These are phyloP conservation scores for Penicillium maclennaniae DNA, from an alignment of 495 filamentous ascomycete species.

Conservation along the genomic window DNA sequence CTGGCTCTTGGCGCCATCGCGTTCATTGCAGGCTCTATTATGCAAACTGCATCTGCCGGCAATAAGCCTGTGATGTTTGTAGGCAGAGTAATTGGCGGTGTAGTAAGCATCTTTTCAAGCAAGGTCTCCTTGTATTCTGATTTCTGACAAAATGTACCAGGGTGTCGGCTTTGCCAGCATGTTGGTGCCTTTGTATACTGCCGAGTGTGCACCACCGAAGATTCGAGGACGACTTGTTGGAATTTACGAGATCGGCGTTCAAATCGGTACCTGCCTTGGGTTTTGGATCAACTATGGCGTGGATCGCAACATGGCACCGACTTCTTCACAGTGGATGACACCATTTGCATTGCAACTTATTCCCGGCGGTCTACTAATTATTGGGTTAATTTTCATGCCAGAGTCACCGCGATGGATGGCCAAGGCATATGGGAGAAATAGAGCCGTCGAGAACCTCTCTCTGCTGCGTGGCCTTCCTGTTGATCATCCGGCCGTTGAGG, in stretches of 20 bases:
- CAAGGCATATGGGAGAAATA: conserved; percentile 6
- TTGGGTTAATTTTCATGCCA: conserved; percentile 50
- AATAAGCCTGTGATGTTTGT: conserved; percentile 7
- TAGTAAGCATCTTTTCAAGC: conserved; percentile 1
- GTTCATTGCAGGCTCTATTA: conserved; percentile 9
- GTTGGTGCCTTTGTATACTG: conserved; percentile 68
- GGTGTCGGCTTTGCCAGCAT: conserved; percentile 47
- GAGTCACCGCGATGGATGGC: conserved; percentile 61
- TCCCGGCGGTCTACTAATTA: conserved; percentile 35
- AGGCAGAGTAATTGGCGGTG: conserved; percentile 9
- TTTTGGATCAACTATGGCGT: conserved; percentile 57
- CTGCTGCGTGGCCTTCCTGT: conserved; percentile 12
- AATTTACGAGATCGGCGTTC: conserved; percentile 62
- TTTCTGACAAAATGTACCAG: background rate
- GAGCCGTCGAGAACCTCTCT: conserved; percentile 5
- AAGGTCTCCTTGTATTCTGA: background rate
- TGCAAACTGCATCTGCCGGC: conserved; percentile 11
- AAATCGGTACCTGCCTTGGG: conserved; percentile 59
- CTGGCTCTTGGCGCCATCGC: background rate
- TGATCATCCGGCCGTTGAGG: conserved; percentile 10
- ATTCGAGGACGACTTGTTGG: conserved; percentile 71
- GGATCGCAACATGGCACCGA: conserved; percentile 11
- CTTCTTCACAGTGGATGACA: conserved; percentile 16
- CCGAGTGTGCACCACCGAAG: conserved; percentile 69
- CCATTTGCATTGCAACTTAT: conserved; percentile 21